phyloP scores from a whole-genome alignment of 1,139 yeast species.

The Geotrichum restrictum region DNA sequence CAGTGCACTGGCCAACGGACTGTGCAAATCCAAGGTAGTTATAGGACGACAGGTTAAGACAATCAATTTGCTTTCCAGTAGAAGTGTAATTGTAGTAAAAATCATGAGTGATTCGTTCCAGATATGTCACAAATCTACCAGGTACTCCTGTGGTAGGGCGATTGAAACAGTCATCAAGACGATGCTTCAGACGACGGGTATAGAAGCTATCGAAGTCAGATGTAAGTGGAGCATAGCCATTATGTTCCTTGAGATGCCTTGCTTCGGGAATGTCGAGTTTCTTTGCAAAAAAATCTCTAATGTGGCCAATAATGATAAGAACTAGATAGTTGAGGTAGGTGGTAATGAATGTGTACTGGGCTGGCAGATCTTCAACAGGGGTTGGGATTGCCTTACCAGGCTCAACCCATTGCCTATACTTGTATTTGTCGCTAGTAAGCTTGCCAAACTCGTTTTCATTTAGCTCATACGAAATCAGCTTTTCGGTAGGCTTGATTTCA shows the following conservation, averaged over 20 bases:
- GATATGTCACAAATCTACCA: slow-evolving; percentile 80
- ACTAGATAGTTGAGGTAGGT: slow-evolving; percentile 83
- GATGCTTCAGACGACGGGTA: slow-evolving; percentile 82
- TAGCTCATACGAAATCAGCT: slow-evolving; percentile 11
- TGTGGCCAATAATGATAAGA: slow-evolving; percentile 81
- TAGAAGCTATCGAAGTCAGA: slow-evolving; percentile 92
- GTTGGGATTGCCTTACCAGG: slow-evolving; percentile 15
- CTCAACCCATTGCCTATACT: slow-evolving; percentile 15
- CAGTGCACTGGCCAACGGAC: slow-evolving; percentile 88
- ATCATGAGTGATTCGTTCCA: slow-evolving; percentile 66
- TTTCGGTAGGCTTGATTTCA: not conserved
- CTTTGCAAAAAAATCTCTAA: slow-evolving; percentile 83
- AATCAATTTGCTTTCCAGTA: slow-evolving; percentile 70
- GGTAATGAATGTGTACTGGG: slow-evolving; percentile 68
- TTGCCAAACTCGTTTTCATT: slow-evolving; percentile 22
- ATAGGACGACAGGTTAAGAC: slow-evolving; percentile 84
- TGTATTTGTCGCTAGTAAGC: slow-evolving; percentile 19
- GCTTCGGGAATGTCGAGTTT: slow-evolving; percentile 61
- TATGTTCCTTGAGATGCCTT: slow-evolving; percentile 62
- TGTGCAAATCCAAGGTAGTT: slow-evolving; percentile 97
- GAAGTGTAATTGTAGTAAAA: slow-evolving; percentile 57
- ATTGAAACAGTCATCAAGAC: slow-evolving; percentile 92
- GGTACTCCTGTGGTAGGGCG: slow-evolving; percentile 97
- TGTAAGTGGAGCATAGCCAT: slow-evolving; percentile 96
- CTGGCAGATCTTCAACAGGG: slow-evolving; percentile 57